Evolutionary conservation across 352 stramenopile genomes (phyloP).

Genomic region (Thraustotheca clavata): DNA sequence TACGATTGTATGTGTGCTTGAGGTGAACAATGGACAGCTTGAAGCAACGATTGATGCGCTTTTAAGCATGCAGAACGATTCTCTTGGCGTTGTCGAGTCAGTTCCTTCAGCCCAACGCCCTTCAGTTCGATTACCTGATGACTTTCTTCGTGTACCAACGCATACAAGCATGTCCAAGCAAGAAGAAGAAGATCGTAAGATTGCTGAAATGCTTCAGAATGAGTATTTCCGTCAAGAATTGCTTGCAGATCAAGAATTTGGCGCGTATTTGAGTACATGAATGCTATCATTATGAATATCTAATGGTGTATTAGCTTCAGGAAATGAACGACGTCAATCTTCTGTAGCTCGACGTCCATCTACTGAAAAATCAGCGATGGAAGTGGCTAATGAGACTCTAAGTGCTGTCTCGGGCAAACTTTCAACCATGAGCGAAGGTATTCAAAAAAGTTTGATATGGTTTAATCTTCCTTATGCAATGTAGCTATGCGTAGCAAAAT

Average conservation of each 20-base stretch:
- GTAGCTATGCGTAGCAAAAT: constrained; percentile 72
- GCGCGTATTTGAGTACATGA: constrained; percentile 42
- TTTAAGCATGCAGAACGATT: constrained; percentile 49
- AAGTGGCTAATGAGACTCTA: constrained; percentile 71
- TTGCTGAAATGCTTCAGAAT: constrained; percentile 77
- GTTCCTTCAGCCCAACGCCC: neutral
- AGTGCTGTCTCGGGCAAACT: constrained; percentile 57
- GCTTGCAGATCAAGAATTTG: constrained; percentile 59
- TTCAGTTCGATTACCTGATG: constrained; percentile 44
- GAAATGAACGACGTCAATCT: constrained; percentile 1
- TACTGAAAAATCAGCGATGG: constrained; percentile 52
- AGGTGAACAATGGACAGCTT: constrained; percentile 54
- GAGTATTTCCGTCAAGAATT: constrained; percentile 76
- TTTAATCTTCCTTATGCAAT: neutral
- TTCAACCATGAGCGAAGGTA: constrained; percentile 69
- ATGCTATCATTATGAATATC: neutral
- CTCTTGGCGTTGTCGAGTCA: neutral
- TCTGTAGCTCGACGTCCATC: constrained; percentile 22
- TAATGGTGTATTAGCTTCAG: neutral
- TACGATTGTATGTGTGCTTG: constrained; percentile 49
- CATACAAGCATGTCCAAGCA: constrained; percentile 39
- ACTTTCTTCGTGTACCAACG: constrained; percentile 58
- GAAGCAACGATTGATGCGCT: constrained; percentile 68
- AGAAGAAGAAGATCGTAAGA: constrained; percentile 53
- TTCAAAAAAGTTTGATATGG: constrained; percentile 10